Conservation (phyloP, 2,329 filamentous ascomycete species). For the Hymenoscyphus scutula region DNA sequence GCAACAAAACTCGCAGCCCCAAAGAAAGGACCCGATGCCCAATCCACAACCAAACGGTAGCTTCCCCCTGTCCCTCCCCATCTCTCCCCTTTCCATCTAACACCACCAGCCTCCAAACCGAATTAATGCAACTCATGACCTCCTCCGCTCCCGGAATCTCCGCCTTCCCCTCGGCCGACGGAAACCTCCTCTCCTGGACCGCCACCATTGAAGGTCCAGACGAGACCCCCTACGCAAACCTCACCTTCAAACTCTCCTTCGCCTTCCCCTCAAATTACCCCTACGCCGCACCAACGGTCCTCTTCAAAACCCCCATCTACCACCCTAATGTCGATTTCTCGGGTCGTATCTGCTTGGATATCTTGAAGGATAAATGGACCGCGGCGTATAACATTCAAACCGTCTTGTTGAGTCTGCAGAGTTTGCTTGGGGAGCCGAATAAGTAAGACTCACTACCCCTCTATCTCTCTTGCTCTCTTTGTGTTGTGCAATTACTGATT, state of each 20-base stretch:
- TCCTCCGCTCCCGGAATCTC: slow-evolving; percentile 90
- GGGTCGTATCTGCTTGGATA: slow-evolving; percentile 94
- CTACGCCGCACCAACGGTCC: slow-evolving; percentile 83
- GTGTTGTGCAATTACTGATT: too few relatives aligned
- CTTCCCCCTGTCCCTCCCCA: background rate
- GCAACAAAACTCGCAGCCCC: slow-evolving; percentile 59
- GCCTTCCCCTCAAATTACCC: slow-evolving; percentile 91
- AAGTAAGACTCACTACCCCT: too few relatives aligned
- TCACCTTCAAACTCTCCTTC: slow-evolving; percentile 90
- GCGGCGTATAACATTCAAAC: slow-evolving; percentile 96
- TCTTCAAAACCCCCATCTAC: slow-evolving; percentile 99
- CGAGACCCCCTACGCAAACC: slow-evolving; percentile 84
- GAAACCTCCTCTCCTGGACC: slow-evolving; percentile 88
- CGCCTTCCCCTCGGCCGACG: slow-evolving; percentile 87
- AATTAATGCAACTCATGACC: slow-evolving; percentile 98
- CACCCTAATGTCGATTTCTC: slow-evolving; percentile 98
- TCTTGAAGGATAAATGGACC: slow-evolving; percentile 98
- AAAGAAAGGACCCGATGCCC: slow-evolving; percentile 61
- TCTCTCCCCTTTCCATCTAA: background rate
- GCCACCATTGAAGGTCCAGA: slow-evolving; percentile 90
- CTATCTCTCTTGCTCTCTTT: too few relatives aligned
- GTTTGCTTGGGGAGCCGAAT: slow-evolving; percentile 92
- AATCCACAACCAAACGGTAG: slow-evolving; percentile 77
- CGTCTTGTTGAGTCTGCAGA: slow-evolving; percentile 89
- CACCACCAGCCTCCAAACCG: slow-evolving; percentile 76